Evolutionary conservation across 140 eudicot species (phyloP), one percentile per base, ranked within the genome.

Genomic region (Bidens hawaiensis): DNA sequence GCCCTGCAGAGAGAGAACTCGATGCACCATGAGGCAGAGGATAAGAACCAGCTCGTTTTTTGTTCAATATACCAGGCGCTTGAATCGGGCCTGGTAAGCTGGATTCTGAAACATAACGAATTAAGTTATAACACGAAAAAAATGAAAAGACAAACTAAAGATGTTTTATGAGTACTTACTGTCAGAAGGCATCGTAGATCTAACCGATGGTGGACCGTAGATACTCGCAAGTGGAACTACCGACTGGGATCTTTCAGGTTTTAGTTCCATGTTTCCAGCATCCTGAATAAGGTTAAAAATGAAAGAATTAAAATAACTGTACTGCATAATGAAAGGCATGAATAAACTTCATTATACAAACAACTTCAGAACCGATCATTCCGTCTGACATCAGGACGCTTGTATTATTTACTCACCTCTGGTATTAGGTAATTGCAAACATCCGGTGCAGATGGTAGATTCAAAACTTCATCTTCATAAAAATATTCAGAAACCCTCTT

Each of bases 381-480:
- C 95, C 97, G 79, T 90, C 95, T 18, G 81, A 67, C 49, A 83
- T 64, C 22, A 83, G 89, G 51, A 60, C 70, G 50, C 69, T 83
- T 43, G 68, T 14, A 74, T 53, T 85, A 42, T 42, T 52, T 34
- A 53, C 72, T 23, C 75, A 88, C 99, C 95, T 94, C 99, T 51
- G 94, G 74, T 76, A 93, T 79, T 68, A 94, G 70, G 69, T 72
- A 94, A 75, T 77, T 85, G 90, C 94, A 74, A 62, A 81, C 99
- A 79, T 94, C 99, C 15, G 99, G 95, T 12, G 87, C 78, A 21
- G 74, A 53, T 26, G 99, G 97, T 63, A 94, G 73, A 76, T 73
- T 79, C 60, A 64, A 78, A 48, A 78, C 76, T 7, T 88, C 99
- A 41, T 94, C 97, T 75, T 94, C 99, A 63, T 88, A 80, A 47